Base-by-base conservation (phyloP, 306 rosid species). In the Quercus alba region DNA sequence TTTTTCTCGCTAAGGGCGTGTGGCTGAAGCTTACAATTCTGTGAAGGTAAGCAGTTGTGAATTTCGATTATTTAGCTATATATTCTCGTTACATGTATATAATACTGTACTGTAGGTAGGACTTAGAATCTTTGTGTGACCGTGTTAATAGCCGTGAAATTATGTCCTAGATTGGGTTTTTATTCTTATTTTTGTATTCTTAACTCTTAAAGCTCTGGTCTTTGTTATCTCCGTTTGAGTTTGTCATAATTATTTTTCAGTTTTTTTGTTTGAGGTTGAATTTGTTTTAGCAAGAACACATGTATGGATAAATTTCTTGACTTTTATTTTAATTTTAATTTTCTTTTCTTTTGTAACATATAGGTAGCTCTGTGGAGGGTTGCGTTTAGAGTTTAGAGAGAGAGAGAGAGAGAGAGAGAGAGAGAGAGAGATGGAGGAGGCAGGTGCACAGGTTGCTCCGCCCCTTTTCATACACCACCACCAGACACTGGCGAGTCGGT, bases 351-450 rank as follows among this genome's bases (percentile, higher is more conserved):
- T 33, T 33, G 33, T 33, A 67, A 31, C 19, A 67, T 67, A 66
- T 66, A 14, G 19, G 3, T 17, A 20, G 31, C 5, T 62, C 35
- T 67, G 51, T 31, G 25, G 21, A 33, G 72, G 35, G n/a, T 26
- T 63, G 46, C 46, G 46, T n/a, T 18, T 66, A 30, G 49, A 8
- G 23, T 6, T 38, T 38, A 38, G 46, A 38, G 46, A 38, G 46
- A 38, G 46, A 38, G 44, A 38, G 46, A 38, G 46, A 20, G 15
- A 18, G 17, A 28, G 52, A 12, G 56, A 68, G 54, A 46, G 35
- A 33, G 38, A 33, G 41, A 31, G 33, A 31, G 33, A 82, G 18
- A 94, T 94, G 97, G 98, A 94, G 75, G 89, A 94, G 59, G 82
- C 82, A 12, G 97, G 92, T 71, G 81, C 87, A 11, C 88, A 89